Conservation (phyloP, 768 basidiomycete genomes). For the Amanita rubescens region DNA sequence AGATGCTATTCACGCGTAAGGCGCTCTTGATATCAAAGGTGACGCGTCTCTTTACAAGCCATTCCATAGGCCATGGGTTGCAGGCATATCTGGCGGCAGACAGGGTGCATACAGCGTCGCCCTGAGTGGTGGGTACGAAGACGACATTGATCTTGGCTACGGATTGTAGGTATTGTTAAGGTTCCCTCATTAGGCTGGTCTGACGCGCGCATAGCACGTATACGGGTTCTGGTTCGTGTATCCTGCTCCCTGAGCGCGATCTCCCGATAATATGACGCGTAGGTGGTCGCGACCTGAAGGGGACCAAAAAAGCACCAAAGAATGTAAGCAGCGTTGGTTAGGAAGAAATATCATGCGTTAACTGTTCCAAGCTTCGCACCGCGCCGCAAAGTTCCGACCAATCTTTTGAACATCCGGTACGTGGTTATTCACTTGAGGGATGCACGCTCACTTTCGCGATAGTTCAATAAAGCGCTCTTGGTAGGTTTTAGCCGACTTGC, state of each 20-base stretch:
- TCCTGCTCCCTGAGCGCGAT: not conserved
- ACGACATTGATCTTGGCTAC: slow-evolving; percentile 77
- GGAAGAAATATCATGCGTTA: not conserved
- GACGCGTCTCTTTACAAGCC: slow-evolving; percentile 2
- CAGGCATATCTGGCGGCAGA: slow-evolving; percentile 62
- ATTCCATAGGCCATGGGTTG: slow-evolving; percentile 63
- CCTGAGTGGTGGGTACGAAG: slow-evolving; percentile 84
- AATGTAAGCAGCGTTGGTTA: slow-evolving; percentile 45
- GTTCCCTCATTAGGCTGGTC: not conserved
- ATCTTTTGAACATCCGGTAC: slow-evolving; percentile 58
- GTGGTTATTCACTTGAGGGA: slow-evolving; percentile 7
- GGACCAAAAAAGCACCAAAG: slow-evolving; percentile 75
- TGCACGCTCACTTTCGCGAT: slow-evolving; percentile 1
- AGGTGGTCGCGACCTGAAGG: slow-evolving; percentile 84
- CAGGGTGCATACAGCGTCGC: slow-evolving; percentile 81
- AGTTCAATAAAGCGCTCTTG: slow-evolving; percentile 66
- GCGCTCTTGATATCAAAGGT: slow-evolving; percentile 6
- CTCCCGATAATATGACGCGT: slow-evolving; percentile 7
- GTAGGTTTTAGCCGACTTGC: slow-evolving; percentile 22
- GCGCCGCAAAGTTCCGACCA: slow-evolving; percentile 85
- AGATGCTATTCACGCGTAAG: slow-evolving; percentile 84
- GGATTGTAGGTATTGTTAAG: slow-evolving; percentile 54
- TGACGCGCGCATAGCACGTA: slow-evolving; percentile 48
- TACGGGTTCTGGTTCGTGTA: slow-evolving; percentile 61
- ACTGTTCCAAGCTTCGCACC: slow-evolving; percentile 63